These are phyloP conservation scores for Blastocystis sp. DNA, from an alignment of 352 stramenopile species.

Conservation along the genomic window DNA sequence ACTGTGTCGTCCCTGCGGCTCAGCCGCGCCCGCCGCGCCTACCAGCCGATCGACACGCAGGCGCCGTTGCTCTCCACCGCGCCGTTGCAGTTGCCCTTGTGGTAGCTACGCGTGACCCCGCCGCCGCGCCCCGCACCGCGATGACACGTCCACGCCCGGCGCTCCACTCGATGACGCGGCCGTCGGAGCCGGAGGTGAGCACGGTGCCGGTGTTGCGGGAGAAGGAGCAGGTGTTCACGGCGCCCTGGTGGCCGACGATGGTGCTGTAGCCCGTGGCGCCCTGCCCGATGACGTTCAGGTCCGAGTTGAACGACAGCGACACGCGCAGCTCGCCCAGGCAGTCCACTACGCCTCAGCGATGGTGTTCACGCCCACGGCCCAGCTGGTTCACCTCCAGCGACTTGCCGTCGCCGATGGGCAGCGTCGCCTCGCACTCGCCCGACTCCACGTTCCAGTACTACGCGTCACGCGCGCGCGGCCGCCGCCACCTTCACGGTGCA, in stretches of 20 bases:
- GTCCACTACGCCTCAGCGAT: constrained; percentile 32
- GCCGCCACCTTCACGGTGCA: constrained; percentile 81
- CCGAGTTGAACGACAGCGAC: constrained; percentile 46
- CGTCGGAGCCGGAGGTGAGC: constrained; percentile 80
- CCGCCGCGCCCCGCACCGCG: constrained; percentile 75
- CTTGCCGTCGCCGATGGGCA: constrained; percentile 56
- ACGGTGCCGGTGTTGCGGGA: constrained; percentile 74
- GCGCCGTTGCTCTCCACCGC: constrained; percentile 75
- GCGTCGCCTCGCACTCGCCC: constrained; percentile 36
- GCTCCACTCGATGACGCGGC: constrained; percentile 78
- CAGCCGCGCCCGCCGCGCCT: constrained; percentile 74
- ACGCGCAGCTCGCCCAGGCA: constrained; percentile 23
- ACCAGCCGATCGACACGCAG: constrained; percentile 80
- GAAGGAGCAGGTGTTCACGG: constrained; percentile 37
- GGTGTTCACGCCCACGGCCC: not conserved
- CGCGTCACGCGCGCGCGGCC: not conserved
- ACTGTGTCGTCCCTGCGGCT: constrained; percentile 74
- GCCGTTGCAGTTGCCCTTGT: constrained; percentile 80
- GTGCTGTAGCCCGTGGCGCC: constrained; percentile 42
- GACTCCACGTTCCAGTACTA: constrained; percentile 64
- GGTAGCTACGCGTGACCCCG: constrained; percentile 67
- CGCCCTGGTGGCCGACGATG: constrained; percentile 45
- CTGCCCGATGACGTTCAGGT: constrained; percentile 62
- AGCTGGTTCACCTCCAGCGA: constrained; percentile 45
- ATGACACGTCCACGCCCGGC: constrained; percentile 73